Percentiles rank a stretch among this genome's conserved stretches.
Conservation (phyloP, 208 protist genomes). For the Leishmania lainsoni region DNA sequence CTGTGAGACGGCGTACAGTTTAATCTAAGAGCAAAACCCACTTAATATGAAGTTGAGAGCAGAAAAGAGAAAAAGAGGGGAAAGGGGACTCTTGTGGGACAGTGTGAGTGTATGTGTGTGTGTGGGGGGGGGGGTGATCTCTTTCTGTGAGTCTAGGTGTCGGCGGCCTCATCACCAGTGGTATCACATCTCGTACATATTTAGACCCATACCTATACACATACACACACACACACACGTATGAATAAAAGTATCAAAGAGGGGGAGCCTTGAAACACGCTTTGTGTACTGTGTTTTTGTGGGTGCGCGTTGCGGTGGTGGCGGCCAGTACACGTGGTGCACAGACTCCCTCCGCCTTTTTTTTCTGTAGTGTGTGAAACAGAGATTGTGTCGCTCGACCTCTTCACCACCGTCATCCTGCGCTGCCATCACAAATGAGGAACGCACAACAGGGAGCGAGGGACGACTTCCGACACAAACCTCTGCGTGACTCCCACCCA, state of each 20-base stretch:
- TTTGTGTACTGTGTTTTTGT: background rate
- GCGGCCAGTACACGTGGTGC: background rate
- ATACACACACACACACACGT: too few species aligned
- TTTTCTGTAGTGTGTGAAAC: background rate
- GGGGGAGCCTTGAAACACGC: background rate
- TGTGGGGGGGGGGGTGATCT: background rate
- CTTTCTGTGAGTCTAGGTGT: background rate
- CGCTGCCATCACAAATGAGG: constrained; percentile 2
- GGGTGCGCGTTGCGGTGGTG: background rate
- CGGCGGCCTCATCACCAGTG: background rate
- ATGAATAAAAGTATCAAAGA: constrained; percentile 1
- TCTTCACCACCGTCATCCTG: background rate
- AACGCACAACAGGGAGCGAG: background rate
- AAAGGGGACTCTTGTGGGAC: background rate
- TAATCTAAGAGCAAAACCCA: background rate
- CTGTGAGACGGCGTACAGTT: background rate
- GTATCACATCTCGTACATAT: background rate
- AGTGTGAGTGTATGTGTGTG: too few species aligned
- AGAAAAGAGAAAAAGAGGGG: constrained; percentile 14
- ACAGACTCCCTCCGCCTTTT: background rate
- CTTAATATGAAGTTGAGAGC: background rate
- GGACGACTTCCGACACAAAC: background rate
- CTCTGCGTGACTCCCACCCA: background rate
- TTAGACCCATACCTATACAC: background rate
- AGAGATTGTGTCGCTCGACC: background rate